Evolutionary conservation across 495 filamentous ascomycete species (phyloP).

Genomic region (Penicillium ucsense): DNA sequence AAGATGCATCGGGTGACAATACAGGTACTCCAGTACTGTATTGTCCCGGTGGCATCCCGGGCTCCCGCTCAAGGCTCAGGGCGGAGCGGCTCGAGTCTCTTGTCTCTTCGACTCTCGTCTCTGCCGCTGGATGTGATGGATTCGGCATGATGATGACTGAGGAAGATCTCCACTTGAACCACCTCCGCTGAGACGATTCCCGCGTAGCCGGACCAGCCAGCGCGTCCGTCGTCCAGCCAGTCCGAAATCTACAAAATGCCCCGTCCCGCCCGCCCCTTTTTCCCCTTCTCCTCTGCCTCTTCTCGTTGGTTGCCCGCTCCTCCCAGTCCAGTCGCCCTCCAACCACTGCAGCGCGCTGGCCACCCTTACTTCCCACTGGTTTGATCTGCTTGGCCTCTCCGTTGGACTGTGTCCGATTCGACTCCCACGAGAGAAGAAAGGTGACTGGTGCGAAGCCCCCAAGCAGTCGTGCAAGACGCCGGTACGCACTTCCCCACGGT

Average conservation of each 20-base stretch:
- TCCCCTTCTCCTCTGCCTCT: conserved; percentile 33
- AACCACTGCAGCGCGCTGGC: conserved; percentile 21
- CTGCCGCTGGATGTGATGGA: too few relatives aligned
- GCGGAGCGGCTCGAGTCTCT: too few relatives aligned
- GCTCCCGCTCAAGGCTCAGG: too few relatives aligned
- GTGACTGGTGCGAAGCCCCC: too few relatives aligned
- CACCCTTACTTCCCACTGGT: conserved; percentile 10
- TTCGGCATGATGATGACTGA: neutral
- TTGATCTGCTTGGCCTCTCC: conserved; percentile 1
- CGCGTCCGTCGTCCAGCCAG: conserved; percentile 6
- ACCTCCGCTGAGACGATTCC: conserved; percentile 6
- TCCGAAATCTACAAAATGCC: conserved; percentile 32
- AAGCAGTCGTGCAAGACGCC: too few relatives aligned
- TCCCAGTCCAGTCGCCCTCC: conserved; percentile 18
- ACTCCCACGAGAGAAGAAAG: too few relatives aligned
- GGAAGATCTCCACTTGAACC: neutral
- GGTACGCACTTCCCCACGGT: too few relatives aligned
- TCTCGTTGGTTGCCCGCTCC: conserved; percentile 39
- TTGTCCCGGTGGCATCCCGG: too few relatives aligned
- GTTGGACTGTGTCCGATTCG: too few relatives aligned
- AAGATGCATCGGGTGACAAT: too few relatives aligned
- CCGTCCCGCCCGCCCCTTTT: conserved; percentile 36
- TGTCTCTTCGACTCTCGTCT: too few relatives aligned
- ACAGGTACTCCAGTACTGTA: too few relatives aligned
- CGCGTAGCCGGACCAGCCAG: conserved; percentile 5